Conservation (phyloP, 345 rosid species). For the Leavenworthia alabamica region DNA sequence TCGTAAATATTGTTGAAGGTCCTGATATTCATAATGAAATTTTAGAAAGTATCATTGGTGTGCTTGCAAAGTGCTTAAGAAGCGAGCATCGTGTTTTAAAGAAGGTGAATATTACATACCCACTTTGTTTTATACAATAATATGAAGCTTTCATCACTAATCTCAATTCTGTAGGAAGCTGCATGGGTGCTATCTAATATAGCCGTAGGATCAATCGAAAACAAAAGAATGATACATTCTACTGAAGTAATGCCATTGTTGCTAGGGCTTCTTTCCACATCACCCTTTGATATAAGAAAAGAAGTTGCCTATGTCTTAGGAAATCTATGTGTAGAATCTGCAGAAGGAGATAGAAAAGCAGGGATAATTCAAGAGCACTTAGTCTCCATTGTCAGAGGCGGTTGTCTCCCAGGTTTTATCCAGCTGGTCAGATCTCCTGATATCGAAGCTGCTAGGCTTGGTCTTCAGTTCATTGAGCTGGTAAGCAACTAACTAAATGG, state of each 20-base stretch:
- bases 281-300: constrained; percentile 81
- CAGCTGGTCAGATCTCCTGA: constrained; percentile 85
- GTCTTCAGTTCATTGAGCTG: constrained; percentile 94
- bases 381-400: constrained; percentile 60
- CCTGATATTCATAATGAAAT: constrained; percentile 13
- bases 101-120: constrained; percentile 48
- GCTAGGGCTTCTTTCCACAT: constrained; percentile 58
- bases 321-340: constrained; percentile 88
- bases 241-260: constrained; percentile 67
- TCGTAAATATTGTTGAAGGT: background rate
- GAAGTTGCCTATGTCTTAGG: constrained; percentile 92
- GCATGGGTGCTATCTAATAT: constrained; percentile 94
- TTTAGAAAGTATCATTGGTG: constrained; percentile 58
- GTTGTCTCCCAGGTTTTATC: constrained; percentile 82
- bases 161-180: constrained; percentile 56
- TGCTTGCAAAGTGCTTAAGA: constrained; percentile 75
- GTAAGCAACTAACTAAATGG: constrained; percentile 40
- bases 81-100: constrained; percentile 85
- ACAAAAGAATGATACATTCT: constrained; percentile 61
- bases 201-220: constrained; percentile 89
- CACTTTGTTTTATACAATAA: background rate
- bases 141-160: background rate
- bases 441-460: constrained; percentile 74
- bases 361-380: constrained; percentile 64
- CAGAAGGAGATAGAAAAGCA: constrained; percentile 55